phyloP scores from a whole-genome alignment of 768 basidiomycete species.

The Sutorius australiensis region DNA sequence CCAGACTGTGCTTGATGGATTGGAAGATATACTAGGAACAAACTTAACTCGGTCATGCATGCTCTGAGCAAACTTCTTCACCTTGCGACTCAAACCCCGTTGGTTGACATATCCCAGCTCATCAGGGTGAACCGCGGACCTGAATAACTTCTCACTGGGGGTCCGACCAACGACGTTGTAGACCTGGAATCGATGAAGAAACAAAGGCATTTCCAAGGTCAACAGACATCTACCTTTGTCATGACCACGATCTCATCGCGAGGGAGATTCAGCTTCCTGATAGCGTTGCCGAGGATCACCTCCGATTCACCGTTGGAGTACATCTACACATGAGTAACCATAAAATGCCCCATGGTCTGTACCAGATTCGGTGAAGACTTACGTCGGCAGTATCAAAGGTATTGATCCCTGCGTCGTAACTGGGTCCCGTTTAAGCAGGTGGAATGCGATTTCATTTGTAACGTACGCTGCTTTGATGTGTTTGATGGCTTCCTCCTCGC shows the following conservation, averaged over 20 bases:
- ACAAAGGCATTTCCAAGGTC: not conserved
- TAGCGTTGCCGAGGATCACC: not conserved
- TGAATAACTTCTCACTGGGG: conserved; percentile 1
- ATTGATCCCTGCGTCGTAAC: conserved; percentile 2
- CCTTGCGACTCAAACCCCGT: conserved; percentile 2
- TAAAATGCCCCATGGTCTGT: not conserved
- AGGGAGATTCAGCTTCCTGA: not conserved
- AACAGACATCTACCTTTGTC: not conserved
- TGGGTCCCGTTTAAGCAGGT: not conserved
- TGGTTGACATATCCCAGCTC: not conserved
- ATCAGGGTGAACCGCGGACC: conserved; percentile 1
- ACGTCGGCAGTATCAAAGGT: conserved; percentile 1
- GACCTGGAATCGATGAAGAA: not conserved
- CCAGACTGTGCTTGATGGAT: conserved; percentile 1
- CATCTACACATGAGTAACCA: not conserved
- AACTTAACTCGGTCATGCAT: not conserved
- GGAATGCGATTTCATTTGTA: not conserved
- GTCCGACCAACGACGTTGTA: not conserved
- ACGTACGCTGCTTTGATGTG: conserved; percentile 1
- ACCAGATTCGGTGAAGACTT: not conserved
- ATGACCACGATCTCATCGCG: conserved; percentile 2
- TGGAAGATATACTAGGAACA: not conserved
- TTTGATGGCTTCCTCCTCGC: conserved; percentile 1
- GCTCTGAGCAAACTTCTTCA: conserved; percentile 37
- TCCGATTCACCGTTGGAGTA: conserved; percentile 3